These are phyloP conservation scores for Fusarium zealandicum DNA, from an alignment of 2,329 filamentous ascomycete genomes.

Conservation along the genomic window DNA sequence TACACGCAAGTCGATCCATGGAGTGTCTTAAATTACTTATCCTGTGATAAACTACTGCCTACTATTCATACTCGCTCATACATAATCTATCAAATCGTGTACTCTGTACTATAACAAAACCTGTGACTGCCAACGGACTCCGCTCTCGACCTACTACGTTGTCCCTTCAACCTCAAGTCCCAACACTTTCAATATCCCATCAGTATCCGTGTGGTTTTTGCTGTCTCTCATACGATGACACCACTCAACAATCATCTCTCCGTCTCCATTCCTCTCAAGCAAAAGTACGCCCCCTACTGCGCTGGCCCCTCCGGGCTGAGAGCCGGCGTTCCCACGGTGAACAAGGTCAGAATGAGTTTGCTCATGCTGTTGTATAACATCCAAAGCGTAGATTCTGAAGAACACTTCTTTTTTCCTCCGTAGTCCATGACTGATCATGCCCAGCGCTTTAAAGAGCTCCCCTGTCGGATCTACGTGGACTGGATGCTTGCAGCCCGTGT, in stretches of 20 bases:
- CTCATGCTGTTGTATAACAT: background rate
- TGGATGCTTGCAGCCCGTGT: slow-evolving; percentile 21
- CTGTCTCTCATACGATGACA: slow-evolving; percentile 23
- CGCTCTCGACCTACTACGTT: too few relatives aligned
- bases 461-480: slow-evolving; percentile 20
- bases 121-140: too few relatives aligned
- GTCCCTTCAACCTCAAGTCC: background rate
- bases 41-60: too few relatives aligned
- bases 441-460: slow-evolving; percentile 15
- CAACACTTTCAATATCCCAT: slow-evolving; percentile 18
- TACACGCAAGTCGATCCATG: too few relatives aligned
- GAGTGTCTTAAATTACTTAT: too few relatives aligned
- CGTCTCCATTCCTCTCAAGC: slow-evolving; percentile 7
- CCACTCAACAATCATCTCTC: slow-evolving; percentile 10
- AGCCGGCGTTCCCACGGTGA: slow-evolving; percentile 5
- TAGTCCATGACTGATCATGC: slow-evolving; percentile 19
- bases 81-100: too few relatives aligned
- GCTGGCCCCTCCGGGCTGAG: slow-evolving; percentile 5
- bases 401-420: slow-evolving; percentile 10
- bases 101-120: too few relatives aligned
- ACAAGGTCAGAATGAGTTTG: background rate
- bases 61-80: too few relatives aligned
- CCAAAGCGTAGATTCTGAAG: background rate
- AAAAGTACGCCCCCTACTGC: slow-evolving; percentile 25
- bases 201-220: slow-evolving; percentile 17